Conservation (phyloP, 331 rosid genomes). For the Stylosanthes scabra region DNA sequence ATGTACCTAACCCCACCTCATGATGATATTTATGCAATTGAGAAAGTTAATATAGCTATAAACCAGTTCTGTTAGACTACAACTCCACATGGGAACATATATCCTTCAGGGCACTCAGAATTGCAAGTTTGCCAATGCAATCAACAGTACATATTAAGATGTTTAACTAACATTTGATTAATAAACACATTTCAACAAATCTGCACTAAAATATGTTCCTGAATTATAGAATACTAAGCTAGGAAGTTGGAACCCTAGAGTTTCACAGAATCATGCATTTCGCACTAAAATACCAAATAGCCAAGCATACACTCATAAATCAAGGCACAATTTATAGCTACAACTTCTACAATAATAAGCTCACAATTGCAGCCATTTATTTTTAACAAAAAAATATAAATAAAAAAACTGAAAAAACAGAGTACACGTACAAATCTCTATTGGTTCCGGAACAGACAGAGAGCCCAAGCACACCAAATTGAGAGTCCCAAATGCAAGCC, state of each 20-base stretch:
- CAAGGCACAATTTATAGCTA: neutral
- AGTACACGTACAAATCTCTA: neutral
- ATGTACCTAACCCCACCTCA: neutral
- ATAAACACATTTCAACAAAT: neutral
- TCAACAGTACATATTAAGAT: slow-evolving; percentile 4
- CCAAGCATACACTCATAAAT: neutral
- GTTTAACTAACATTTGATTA: neutral
- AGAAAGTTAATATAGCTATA: too few species aligned
- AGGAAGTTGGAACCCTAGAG: neutral
- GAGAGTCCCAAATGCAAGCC: neutral
- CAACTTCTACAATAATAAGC: neutral
- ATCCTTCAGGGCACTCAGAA: neutral
- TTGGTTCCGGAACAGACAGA: neutral
- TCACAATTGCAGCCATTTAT: neutral
- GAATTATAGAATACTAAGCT: neutral
- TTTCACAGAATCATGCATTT: neutral
- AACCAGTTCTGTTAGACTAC: neutral
- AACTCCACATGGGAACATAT: neutral
- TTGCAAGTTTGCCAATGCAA: slow-evolving; percentile 4
- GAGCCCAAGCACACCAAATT: neutral
- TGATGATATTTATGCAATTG: neutral
- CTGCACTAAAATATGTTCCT: neutral
- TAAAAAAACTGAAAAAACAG: neutral
- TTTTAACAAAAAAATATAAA: neutral
- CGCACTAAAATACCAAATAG: neutral